Evolutionary conservation across 202 grass and related monocot species (phyloP).

Genomic region (Saccharum hybrid): DNA sequence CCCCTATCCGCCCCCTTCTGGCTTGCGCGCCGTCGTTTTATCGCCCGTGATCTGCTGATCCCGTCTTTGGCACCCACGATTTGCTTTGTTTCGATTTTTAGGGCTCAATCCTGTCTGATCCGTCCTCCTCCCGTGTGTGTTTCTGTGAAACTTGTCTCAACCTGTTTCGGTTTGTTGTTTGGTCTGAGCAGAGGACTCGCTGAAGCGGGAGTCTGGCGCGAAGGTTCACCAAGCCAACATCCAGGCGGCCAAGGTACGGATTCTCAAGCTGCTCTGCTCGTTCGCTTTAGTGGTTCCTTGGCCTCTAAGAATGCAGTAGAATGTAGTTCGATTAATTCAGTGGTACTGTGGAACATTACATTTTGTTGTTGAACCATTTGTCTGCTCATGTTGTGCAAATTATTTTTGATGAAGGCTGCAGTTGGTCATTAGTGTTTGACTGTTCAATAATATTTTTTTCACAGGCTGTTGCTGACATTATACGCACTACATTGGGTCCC

Average conservation of each 20-base stretch:
- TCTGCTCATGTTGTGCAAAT: background rate
- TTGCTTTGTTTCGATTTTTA: background rate
- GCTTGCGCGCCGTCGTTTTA: background rate
- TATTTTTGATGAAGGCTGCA: background rate
- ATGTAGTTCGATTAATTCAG: background rate
- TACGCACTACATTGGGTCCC: conserved; percentile 91
- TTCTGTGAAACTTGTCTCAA: conserved; percentile 15
- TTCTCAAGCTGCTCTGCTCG: background rate
- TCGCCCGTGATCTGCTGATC: conserved; percentile 1
- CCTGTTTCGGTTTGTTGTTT: conserved; percentile 28
- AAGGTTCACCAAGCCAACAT: conserved; percentile 94
- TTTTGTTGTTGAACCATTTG: background rate
- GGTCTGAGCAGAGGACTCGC: conserved; percentile 76
- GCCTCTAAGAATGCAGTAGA: background rate
- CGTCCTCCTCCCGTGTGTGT: background rate
- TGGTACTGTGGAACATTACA: background rate
- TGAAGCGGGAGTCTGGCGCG: conserved; percentile 81
- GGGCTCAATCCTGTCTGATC: conserved; percentile 22
- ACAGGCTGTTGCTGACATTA: conserved; percentile 95
- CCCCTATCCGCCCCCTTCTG: background rate
- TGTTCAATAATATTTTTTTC: conserved; percentile 29
- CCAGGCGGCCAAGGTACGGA: conserved; percentile 81
- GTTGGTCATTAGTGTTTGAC: background rate
- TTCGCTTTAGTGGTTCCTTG: background rate
- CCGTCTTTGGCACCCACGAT: background rate